Conservation (phyloP, 345 rosid species). For the Pugionium dolabratum region DNA sequence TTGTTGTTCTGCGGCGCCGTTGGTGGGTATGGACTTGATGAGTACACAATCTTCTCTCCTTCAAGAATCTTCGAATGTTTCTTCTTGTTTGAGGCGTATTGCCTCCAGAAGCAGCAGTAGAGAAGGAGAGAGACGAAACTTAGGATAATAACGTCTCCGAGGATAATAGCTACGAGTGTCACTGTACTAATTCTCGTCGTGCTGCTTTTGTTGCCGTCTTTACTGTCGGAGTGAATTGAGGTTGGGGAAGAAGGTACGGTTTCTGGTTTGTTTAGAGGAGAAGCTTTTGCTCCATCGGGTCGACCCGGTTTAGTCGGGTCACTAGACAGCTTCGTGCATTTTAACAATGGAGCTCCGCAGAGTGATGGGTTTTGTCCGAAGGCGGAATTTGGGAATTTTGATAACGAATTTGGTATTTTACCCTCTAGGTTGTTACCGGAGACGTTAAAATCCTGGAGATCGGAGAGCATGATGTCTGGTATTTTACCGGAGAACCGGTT, state of each 20-base stretch:
- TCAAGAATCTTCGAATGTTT: conserved; percentile 62
- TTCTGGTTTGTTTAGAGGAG: conserved; percentile 53
- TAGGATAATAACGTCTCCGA: conserved; percentile 68
- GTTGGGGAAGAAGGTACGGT: no score
- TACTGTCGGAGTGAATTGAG: no score
- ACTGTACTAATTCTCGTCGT: conserved; percentile 53
- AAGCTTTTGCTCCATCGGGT: conserved; percentile 60
- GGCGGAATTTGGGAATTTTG: conserved; percentile 60
- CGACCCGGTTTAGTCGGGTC: conserved; percentile 60
- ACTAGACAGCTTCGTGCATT: no score
- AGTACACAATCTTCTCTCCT: conserved; percentile 85
- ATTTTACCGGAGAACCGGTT: conserved; percentile 63
- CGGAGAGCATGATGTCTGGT: conserved; percentile 50
- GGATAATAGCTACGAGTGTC: conserved; percentile 62
- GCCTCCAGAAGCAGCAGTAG: conserved; percentile 89
- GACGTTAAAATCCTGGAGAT: conserved; percentile 75
- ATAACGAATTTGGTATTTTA: conserved; percentile 62
- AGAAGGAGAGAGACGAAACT: conserved; percentile 68
- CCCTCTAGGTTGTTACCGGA: conserved; percentile 64
- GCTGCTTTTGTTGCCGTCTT: no score
- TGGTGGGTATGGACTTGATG: no score
- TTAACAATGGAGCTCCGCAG: conserved; percentile 64
- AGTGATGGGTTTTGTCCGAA: conserved; percentile 60
- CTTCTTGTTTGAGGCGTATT: conserved; percentile 54
- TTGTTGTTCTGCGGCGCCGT: no score